Percentiles rank a stretch among this genome's conserved stretches.
Evolutionary conservation across 2,329 filamentous ascomycete genomes (phyloP).

Genomic region (Clarireedia homoeocarpa): DNA sequence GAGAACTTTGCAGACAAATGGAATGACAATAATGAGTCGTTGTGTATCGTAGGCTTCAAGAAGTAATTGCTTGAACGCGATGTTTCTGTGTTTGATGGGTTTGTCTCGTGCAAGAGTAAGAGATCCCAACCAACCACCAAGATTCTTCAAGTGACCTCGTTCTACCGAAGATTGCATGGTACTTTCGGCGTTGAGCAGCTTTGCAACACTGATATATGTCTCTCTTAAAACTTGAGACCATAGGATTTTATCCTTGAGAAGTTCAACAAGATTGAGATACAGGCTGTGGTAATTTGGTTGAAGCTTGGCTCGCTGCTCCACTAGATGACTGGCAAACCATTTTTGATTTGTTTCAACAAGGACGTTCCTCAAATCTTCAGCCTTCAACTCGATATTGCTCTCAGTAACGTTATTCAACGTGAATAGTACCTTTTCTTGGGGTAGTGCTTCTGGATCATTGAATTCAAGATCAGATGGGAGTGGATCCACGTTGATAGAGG

Average conservation of each 20-base stretch:
- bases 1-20: conserved; percentile 95
- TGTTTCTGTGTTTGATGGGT: conserved; percentile 92
- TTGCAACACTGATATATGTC: conserved; percentile 79
- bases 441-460: conserved; percentile 75
- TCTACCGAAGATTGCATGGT: conserved; percentile 81
- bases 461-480: conserved; percentile 55
- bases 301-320: conserved; percentile 93
- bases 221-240: conserved; percentile 89
- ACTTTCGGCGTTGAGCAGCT: conserved; percentile 82
- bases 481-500: conserved; percentile 68
- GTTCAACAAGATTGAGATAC: conserved; percentile 80
- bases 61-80: conserved; percentile 92
- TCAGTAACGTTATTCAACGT: conserved; percentile 95
- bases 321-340: conserved; percentile 93
- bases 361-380: conserved; percentile 70
- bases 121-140: conserved; percentile 88
- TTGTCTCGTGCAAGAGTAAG: conserved; percentile 89
- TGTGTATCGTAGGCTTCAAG: conserved; percentile 92
- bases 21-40: conserved; percentile 83
- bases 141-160: conserved; percentile 81
- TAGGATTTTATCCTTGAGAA: conserved; percentile 69
- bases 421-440: conserved; percentile 90
- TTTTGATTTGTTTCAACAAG: conserved; percentile 78
- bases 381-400: conserved; percentile 77
- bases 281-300: conserved; percentile 94